Percentiles rank a stretch among this genome's conserved stretches.
Conservation (phyloP, 176 grass and related monocot genomes). For the Triticum timopheevii region DNA sequence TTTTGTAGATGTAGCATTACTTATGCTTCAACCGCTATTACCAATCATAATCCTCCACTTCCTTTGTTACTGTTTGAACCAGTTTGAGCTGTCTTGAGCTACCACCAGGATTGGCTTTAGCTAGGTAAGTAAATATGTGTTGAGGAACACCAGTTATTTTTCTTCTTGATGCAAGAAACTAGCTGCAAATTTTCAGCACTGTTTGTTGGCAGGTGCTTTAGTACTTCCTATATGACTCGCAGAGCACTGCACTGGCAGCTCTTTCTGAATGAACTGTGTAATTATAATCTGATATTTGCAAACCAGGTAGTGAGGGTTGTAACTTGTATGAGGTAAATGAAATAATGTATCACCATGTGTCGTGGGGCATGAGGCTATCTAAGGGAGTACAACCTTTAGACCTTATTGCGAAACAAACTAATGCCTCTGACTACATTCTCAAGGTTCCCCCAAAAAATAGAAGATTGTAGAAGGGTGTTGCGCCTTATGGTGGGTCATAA, state of each 20-base stretch:
- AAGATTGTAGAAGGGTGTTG: not conserved
- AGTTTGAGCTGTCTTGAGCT: slow-evolving; percentile 16
- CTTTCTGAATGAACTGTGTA: slow-evolving; percentile 3
- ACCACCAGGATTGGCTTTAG: not conserved
- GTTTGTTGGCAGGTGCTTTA: not conserved
- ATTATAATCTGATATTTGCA: slow-evolving; percentile 5
- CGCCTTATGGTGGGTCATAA: not conserved
- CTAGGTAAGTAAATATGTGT: not conserved
- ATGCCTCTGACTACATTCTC: not conserved
- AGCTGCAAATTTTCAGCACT: not conserved
- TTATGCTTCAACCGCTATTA: too few relatives aligned
- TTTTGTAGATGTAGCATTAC: too few relatives aligned
- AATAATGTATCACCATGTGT: not conserved
- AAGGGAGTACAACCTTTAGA: not conserved
- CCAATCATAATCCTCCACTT: not conserved
- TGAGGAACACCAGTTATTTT: not conserved
- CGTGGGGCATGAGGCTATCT: not conserved
- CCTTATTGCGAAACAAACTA: not conserved
- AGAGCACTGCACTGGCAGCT: not conserved
- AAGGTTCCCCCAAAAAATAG: not conserved
- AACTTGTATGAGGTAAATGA: not conserved
- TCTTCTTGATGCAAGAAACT: not conserved
- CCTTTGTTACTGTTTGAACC: slow-evolving; percentile 7
- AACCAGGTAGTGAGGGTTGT: not conserved
- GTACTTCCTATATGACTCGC: slow-evolving; percentile 2